phyloP scores from a whole-genome alignment of 805 yeast species.

The Pichia insulana region DNA sequence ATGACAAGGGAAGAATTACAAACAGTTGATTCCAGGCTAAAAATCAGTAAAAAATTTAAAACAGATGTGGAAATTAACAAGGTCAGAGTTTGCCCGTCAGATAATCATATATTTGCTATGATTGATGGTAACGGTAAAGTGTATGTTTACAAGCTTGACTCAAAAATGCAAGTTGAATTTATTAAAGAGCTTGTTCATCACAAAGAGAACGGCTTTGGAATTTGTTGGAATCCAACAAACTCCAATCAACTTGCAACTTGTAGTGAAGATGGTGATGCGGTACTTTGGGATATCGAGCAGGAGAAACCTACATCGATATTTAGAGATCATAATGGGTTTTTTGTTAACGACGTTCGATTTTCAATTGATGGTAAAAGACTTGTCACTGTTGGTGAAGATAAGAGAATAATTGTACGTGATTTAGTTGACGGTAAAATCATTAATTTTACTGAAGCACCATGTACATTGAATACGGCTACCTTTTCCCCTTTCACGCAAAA shows the following conservation, averaged over 20 bases:
- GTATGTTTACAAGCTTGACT: slow-evolving; percentile 38
- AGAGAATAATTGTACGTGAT: slow-evolving; percentile 46
- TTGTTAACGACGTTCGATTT: slow-evolving; percentile 75
- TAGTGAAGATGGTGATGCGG: slow-evolving; percentile 59
- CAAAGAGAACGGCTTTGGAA: slow-evolving; percentile 63
- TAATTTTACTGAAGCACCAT: slow-evolving; percentile 18
- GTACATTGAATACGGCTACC: slow-evolving; percentile 52
- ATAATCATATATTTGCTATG: slow-evolving; percentile 47
- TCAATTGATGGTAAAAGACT: slow-evolving; percentile 44
- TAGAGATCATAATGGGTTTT: slow-evolving; percentile 37
- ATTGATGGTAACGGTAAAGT: slow-evolving; percentile 62
- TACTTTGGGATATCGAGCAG: slow-evolving; percentile 42
- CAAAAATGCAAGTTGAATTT: slow-evolving; percentile 14
- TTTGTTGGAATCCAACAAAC: slow-evolving; percentile 50
- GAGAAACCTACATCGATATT: slow-evolving; percentile 26
- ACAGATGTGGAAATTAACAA: slow-evolving; percentile 64
- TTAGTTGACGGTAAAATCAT: slow-evolving; percentile 28
- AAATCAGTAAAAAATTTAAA: slow-evolving; percentile 49
- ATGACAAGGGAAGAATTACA: slow-evolving; percentile 21
- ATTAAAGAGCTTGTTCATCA: slow-evolving; percentile 40
- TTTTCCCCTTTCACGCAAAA: slow-evolving; percentile 56
- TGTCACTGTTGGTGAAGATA: slow-evolving; percentile 73
- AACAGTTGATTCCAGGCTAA: slow-evolving; percentile 46
- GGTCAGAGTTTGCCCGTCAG: slow-evolving; percentile 62
- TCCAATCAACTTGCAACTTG: slow-evolving; percentile 48